These are phyloP conservation scores for Cladosporium oxysporum DNA, from an alignment of 2,329 filamentous ascomycete genomes.

Conservation along the genomic window DNA sequence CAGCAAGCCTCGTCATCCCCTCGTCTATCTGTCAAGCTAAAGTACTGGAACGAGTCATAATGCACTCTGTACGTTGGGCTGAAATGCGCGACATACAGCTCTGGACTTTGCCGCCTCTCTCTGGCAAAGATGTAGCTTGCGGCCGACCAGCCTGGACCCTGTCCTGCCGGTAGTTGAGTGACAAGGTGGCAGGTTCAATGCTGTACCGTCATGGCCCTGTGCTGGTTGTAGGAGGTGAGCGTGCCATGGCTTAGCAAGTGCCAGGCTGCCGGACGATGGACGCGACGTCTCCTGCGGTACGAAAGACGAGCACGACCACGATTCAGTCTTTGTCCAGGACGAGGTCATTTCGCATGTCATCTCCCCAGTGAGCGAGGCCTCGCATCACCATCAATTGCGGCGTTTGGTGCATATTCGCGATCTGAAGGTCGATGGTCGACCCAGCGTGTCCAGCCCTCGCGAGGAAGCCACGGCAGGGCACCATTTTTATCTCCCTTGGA, in stretches of 20 bases:
- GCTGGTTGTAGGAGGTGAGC: not conserved
- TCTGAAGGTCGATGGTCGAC: not conserved
- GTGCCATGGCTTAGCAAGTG: not conserved
- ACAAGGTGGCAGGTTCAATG: not conserved
- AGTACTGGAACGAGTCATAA: not conserved
- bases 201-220: not conserved
- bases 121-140: not conserved
- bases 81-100: not conserved
- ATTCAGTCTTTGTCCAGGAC: not conserved
- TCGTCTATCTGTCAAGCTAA: not conserved
- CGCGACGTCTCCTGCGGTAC: not conserved
- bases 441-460: not conserved
- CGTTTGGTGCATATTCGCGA: not conserved
- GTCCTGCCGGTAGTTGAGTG: not conserved
- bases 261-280: not conserved
- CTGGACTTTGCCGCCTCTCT: not conserved
- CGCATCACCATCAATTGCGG: not conserved
- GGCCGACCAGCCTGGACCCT: not conserved
- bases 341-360: not conserved
- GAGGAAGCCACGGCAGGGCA: not conserved
- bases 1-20: not conserved
- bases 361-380: not conserved
- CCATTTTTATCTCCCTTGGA: no score
- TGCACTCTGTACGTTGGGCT: not conserved
- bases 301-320: not conserved